Percentiles rank a stretch among this genome's conserved stretches.
Conservation (phyloP, 78 protist genomes). For the Dictyostelium firmibasis region DNA sequence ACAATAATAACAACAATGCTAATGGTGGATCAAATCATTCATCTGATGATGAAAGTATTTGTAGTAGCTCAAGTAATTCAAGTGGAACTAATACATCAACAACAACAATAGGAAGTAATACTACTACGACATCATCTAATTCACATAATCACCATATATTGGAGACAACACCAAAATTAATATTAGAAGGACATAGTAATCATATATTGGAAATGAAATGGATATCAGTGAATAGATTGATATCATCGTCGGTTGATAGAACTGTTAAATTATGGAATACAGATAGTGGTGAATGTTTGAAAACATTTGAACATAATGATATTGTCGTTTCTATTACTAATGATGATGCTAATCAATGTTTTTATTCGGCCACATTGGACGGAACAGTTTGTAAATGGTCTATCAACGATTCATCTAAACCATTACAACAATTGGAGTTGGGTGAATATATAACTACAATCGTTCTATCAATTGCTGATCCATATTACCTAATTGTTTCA, state of each 20-base stretch:
- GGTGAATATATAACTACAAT: conserved; percentile 61
- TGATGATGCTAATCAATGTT: neutral
- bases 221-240: neutral
- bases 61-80: neutral
- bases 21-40: neutral
- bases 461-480: neutral
- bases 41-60: neutral
- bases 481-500: conserved; percentile 36
- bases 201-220: conserved; percentile 71
- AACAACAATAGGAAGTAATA: neutral
- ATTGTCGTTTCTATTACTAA: conserved; percentile 69
- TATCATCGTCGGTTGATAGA: conserved; percentile 40
- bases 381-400: conserved; percentile 54
- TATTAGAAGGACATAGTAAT: conserved; percentile 43
- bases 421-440: conserved; percentile 1
- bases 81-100: neutral
- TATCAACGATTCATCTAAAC: neutral
- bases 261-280: conserved; percentile 49
- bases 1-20: neutral
- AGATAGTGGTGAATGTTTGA: conserved; percentile 9
- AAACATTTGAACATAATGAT: conserved; percentile 76
- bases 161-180: neutral
- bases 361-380: conserved; percentile 54
- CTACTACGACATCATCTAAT: neutral
- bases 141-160: neutral